phyloP scores from a whole-genome alignment of 768 basidiomycete genomes.

The Favolaschia claudopus region DNA sequence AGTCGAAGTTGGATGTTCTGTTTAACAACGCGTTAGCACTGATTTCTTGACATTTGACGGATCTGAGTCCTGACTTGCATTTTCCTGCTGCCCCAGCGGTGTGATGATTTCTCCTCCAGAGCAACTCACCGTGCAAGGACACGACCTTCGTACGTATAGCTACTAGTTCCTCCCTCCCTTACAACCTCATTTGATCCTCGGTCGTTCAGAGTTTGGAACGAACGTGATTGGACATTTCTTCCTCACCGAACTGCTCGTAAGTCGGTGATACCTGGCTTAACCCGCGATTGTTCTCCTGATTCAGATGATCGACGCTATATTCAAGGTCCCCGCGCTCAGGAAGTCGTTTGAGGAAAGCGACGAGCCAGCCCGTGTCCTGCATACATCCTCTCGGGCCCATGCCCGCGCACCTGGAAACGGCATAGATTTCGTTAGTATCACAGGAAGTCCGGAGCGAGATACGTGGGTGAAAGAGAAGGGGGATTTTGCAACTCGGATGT shows the following conservation, averaged over 20 bases:
- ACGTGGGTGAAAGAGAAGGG: neutral
- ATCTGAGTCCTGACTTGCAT: neutral
- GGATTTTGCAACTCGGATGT: neutral
- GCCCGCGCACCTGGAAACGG: neutral
- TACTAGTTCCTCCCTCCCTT: neutral
- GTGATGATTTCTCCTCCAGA: constrained; percentile 32
- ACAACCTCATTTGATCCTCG: neutral
- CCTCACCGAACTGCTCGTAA: constrained; percentile 11
- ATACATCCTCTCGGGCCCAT: constrained; percentile 20
- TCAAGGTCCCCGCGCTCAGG: constrained; percentile 24
- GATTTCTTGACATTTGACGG: neutral
- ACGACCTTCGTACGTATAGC: constrained; percentile 1
- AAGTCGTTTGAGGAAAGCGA: constrained; percentile 16
- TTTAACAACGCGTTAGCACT: constrained; percentile 34
- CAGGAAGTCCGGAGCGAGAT: neutral
- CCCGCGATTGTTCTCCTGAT: too few relatives aligned
- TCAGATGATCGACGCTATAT: too few relatives aligned
- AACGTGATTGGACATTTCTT: constrained; percentile 14
- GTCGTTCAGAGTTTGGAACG: constrained; percentile 27
- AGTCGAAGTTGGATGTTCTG: constrained; percentile 28
- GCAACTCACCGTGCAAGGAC: constrained; percentile 25
- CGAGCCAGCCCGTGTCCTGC: constrained; percentile 34
- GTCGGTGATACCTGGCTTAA: too few relatives aligned
- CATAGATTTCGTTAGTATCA: neutral
- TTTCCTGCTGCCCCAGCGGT: too few relatives aligned